Base-by-base conservation (phyloP, 345 rosid genomes). In the Citrus hindsii region DNA sequence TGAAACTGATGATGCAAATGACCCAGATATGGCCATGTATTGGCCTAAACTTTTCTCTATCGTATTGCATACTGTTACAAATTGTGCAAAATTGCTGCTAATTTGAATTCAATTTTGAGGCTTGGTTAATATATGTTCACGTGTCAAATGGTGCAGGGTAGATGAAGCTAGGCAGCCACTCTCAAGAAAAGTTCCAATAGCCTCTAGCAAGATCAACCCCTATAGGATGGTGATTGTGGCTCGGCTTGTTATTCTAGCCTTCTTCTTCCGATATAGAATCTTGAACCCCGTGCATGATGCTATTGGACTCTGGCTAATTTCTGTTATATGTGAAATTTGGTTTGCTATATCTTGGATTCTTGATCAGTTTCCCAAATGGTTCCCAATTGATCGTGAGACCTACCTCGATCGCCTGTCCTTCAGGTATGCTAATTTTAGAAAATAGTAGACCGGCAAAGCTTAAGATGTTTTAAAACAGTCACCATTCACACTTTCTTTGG, bases 321-420 rank as follows among this genome's bases (percentile, higher is more conserved):
- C 99, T 79, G 88, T 94, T 35, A 86, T 89, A 76, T 96, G 98
- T 80, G 96, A 95, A 84, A 91, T 95, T 81, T 93, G 98, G 99
- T 95, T 95, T 62, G 99, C 99, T 3, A 64, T 95, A 74, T 95
- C 99, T 3, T 95, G 96, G 99, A 95, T 95, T 80, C 97, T 95
- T 61, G 99, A 95, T 88, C 97, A 95, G 92, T 95, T 93, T 80
- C 99, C 98, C 61, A 96, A 94, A 83, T 94, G 98, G 98, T 86
- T 86, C 74, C 99, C 97, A 22, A 89, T 96, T 67, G 94, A 95
- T 56, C 98, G 97, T 4, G 97, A 92, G 86, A 92, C 99, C 61
- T 95, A 95, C 77, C 93, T 95, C 37, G 98, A 95, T 79, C 93
- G 97, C 71, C 97, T 93, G 42, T 91, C 96, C 63, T 86, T 89